Evolutionary conservation across 2,329 filamentous ascomycete genomes (phyloP).

Genomic region (Trichoderma polysporum): DNA sequence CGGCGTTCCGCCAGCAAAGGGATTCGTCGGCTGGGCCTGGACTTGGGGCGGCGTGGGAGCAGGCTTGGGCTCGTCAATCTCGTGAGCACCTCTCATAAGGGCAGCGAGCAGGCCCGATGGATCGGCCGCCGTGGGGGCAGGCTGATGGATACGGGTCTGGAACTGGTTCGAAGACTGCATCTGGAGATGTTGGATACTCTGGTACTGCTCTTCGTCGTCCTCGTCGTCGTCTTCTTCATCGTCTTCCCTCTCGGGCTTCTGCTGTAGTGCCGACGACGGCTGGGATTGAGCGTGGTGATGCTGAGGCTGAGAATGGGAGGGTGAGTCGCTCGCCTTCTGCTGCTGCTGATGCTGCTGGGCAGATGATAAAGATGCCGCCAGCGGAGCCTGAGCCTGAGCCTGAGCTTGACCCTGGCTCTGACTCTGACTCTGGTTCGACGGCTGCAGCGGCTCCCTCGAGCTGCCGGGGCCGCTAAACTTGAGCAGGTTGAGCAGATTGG

Average conservation of each 20-base stretch:
- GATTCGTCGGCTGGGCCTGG: conserved; percentile 30
- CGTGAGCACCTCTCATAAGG: conserved; percentile 58
- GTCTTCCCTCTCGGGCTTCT: conserved; percentile 6
- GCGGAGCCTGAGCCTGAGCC: conserved; percentile 9
- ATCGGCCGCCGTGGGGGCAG: conserved; percentile 56
- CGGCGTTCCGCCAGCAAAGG: conserved; percentile 52
- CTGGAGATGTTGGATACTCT: conserved; percentile 24
- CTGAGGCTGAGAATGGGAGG: conserved; percentile 22
- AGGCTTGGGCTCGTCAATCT: conserved; percentile 45
- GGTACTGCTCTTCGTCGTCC: conserved; percentile 12
- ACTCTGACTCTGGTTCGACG: conserved; percentile 23
- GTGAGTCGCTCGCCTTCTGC: conserved; percentile 23
- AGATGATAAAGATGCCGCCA: conserved; percentile 14
- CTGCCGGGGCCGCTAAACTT: conserved; percentile 53
- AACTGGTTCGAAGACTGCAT: conserved; percentile 29
- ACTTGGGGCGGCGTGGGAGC: conserved; percentile 25
- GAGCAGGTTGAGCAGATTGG: conserved; percentile 59
- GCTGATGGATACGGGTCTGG: conserved; percentile 52
- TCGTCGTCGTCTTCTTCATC: conserved; percentile 15
- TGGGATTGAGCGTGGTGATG: conserved; percentile 28
- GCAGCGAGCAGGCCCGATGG: conserved; percentile 59
- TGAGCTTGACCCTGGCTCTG: conserved; percentile 25
- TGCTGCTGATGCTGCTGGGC: conserved; percentile 26
- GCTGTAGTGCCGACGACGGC: conserved; percentile 26
- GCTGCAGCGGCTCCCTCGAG: conserved; percentile 36